A percentile compares a stretch with the other conserved stretches of the same genome.
Evolutionary conservation across 306 rosid genomes (phyloP).

Genomic region (Gastrolobium bilobum): DNA sequence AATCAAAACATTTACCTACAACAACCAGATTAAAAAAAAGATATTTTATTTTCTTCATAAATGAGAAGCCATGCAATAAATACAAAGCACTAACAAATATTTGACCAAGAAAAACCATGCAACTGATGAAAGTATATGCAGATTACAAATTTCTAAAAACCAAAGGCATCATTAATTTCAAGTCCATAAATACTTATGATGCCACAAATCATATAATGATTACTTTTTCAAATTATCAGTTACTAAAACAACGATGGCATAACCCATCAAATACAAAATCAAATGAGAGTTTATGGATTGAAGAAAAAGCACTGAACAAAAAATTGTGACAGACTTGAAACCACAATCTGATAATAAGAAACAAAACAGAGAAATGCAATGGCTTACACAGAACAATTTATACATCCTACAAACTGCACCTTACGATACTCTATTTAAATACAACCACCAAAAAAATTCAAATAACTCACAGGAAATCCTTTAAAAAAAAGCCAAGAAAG

Average conservation of each 20-base stretch:
- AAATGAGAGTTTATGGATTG: background rate
- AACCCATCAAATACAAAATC: background rate
- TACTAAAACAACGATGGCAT: background rate
- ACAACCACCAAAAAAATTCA: background rate
- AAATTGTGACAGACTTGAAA: slow-evolving; percentile 4
- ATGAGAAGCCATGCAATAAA: background rate
- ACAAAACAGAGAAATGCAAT: background rate
- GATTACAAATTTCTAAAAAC: background rate
- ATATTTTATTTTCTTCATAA: background rate
- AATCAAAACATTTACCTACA: slow-evolving; percentile 66
- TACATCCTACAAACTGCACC: background rate
- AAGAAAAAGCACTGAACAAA: background rate
- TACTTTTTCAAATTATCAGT: background rate
- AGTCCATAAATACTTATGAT: background rate
- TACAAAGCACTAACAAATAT: background rate
- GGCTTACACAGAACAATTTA: slow-evolving; percentile 1
- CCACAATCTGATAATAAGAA: background rate
- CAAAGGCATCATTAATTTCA: no score
- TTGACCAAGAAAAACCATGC: background rate
- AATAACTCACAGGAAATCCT: background rate
- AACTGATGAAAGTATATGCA: background rate
- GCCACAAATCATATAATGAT: no score
- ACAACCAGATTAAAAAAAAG: background rate
- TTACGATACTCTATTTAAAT: background rate
- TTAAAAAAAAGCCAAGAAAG: background rate